phyloP scores from a whole-genome alignment of 176 grass and related monocot species.

The Zea luxurians region DNA sequence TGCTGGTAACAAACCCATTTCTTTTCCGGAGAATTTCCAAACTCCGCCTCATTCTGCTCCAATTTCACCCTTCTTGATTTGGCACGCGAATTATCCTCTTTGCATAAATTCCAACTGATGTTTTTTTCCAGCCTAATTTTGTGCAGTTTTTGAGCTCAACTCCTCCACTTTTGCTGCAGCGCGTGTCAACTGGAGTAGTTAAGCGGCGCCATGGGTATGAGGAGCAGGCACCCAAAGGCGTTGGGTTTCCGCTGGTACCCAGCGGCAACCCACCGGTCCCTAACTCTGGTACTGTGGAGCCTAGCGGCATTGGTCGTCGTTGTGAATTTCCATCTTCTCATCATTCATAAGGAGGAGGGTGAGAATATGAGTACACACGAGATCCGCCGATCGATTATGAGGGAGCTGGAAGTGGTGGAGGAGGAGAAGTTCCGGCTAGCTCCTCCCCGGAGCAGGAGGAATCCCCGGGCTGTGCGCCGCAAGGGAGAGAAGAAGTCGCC shows the following conservation, averaged over 20 bases:
- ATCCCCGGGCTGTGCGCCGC: slow-evolving; percentile 80
- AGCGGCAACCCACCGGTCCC: slow-evolving; percentile 37
- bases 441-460: slow-evolving; percentile 63
- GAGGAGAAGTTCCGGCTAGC: slow-evolving; percentile 63
- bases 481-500: slow-evolving; percentile 72
- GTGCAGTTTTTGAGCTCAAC: background rate
- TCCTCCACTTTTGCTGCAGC: slow-evolving; percentile 41
- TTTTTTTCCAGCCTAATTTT: slow-evolving; percentile 15
- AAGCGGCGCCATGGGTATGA: slow-evolving; percentile 53
- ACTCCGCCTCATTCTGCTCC: background rate
- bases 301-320: slow-evolving; percentile 59
- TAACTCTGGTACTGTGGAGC: slow-evolving; percentile 52
- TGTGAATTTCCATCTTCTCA: slow-evolving; percentile 61
- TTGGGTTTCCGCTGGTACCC: slow-evolving; percentile 56
- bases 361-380: slow-evolving; percentile 18
- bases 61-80: slow-evolving; percentile 24
- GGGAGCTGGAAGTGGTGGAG: slow-evolving; percentile 77
- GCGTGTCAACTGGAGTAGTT: slow-evolving; percentile 44
- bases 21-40: background rate
- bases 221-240: slow-evolving; percentile 67
- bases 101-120: background rate
- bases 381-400: slow-evolving; percentile 34
- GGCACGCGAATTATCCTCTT: background rate
- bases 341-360: slow-evolving; percentile 42
- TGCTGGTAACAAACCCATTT: background rate